Conservation (phyloP, 192 early-diverging fungal species). For the Linnemannia zychae region DNA sequence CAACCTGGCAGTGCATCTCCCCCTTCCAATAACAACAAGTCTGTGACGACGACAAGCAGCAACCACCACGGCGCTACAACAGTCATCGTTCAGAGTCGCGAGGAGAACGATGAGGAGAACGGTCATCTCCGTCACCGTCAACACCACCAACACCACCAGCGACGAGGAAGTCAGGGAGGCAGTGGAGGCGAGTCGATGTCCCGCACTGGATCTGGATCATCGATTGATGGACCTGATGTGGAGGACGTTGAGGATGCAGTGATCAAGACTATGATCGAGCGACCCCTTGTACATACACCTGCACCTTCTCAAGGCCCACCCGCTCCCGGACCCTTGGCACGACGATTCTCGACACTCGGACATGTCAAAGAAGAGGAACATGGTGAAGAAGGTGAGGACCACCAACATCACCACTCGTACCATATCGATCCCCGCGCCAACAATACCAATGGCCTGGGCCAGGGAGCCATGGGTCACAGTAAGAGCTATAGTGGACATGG, state of each 20-base stretch:
- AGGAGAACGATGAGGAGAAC: constrained; percentile 15
- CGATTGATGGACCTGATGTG: constrained; percentile 7
- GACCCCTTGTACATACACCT: constrained; percentile 8
- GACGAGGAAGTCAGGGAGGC: constrained; percentile 1
- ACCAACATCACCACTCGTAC: constrained; percentile 42
- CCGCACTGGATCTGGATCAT: constrained; percentile 25
- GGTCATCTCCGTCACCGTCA: not conserved
- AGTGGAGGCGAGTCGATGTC: constrained; percentile 35
- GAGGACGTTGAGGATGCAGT: constrained; percentile 43
- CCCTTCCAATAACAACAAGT: not conserved
- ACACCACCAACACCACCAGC: not conserved
- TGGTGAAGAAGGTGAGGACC: constrained; percentile 16
- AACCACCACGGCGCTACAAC: not conserved
- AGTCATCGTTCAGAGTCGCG: constrained; percentile 10
- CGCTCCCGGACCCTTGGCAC: constrained; percentile 14
- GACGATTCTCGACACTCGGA: constrained; percentile 48
- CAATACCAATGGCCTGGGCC: not conserved
- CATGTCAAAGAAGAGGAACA: constrained; percentile 54
- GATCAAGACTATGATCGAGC: constrained; percentile 49
- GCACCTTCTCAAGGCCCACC: constrained; percentile 3
- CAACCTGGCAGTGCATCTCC: constrained; percentile 15
- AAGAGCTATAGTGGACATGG: constrained; percentile 30
- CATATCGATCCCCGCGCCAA: constrained; percentile 34
- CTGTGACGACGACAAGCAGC: not conserved
- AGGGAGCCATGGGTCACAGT: constrained; percentile 10